A percentile compares a stretch with the other conserved stretches of the same genome.
Conservation (phyloP, 192 early-diverging fungal species). For the Gonapodya sp. region DNA sequence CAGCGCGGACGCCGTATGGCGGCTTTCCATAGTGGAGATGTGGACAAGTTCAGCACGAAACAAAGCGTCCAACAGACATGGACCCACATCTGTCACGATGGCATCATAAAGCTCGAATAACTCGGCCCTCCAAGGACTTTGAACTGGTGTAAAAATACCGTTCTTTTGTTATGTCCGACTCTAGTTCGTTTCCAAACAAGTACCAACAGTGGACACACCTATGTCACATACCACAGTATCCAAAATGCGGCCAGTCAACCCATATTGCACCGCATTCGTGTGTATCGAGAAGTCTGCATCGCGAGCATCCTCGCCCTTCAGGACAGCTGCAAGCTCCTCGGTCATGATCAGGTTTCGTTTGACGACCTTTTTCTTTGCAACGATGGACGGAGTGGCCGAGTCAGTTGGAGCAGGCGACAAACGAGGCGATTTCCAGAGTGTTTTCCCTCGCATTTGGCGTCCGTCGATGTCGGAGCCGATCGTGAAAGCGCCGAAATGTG, state of each 20-base stretch:
- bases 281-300: slow-evolving; percentile 28
- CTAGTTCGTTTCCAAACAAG: neutral
- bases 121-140: neutral
- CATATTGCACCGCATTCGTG: slow-evolving; percentile 82
- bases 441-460: slow-evolving; percentile 86
- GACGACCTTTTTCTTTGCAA: slow-evolving; percentile 8
- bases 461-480: slow-evolving; percentile 97
- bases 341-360: slow-evolving; percentile 10
- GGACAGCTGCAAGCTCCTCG: slow-evolving; percentile 19
- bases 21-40: slow-evolving; percentile 28
- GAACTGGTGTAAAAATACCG: neutral
- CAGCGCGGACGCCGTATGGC: slow-evolving; percentile 94
- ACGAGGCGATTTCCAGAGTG: slow-evolving; percentile 15
- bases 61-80: no score
- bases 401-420: neutral
- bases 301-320: slow-evolving; percentile 21
- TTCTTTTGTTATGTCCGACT: neutral
- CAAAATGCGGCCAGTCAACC: slow-evolving; percentile 57
- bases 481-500: slow-evolving; percentile 86
- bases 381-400: neutral
- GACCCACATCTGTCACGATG: slow-evolving; percentile 72
- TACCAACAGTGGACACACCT: slow-evolving; percentile 22
- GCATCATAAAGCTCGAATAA: slow-evolving; percentile 58
- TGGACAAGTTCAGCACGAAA: neutral
- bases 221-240: slow-evolving; percentile 81